Percentiles rank a stretch among this genome's conserved stretches.
Evolutionary conservation across 2,329 filamentous ascomycete genomes (phyloP).

Genomic region (Cryoendolithus antarcticus): DNA sequence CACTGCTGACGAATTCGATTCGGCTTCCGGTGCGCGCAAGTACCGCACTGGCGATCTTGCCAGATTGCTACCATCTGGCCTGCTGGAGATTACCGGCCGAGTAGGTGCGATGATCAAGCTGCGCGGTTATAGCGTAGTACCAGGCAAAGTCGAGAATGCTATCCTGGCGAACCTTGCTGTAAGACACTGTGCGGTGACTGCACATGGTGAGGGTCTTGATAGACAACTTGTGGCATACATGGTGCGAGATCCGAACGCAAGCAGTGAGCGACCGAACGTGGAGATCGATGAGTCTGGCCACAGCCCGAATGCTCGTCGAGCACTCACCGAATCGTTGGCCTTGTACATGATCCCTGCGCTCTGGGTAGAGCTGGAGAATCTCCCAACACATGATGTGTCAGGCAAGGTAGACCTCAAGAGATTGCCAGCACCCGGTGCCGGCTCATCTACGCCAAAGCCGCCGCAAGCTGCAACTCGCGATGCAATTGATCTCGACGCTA

Average conservation of each 20-base stretch:
- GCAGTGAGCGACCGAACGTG: conserved; percentile 46
- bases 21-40: conserved; percentile 47
- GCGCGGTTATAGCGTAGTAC: conserved; percentile 65
- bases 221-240: conserved; percentile 66
- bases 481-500: conserved; percentile 52
- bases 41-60: conserved; percentile 65
- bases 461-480: conserved; percentile 41
- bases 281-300: conserved; percentile 60
- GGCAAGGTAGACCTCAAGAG: conserved; percentile 65
- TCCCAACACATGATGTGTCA: conserved; percentile 67
- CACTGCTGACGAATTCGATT: conserved; percentile 50
- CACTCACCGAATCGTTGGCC: conserved; percentile 54
- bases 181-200: conserved; percentile 56
- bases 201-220: conserved; percentile 65
- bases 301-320: conserved; percentile 55
- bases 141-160: conserved; percentile 61
- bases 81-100: conserved; percentile 63
- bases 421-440: conserved; percentile 46
- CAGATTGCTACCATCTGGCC: conserved; percentile 51
- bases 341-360: conserved; percentile 74
- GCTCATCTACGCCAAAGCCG: conserved; percentile 33
- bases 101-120: conserved; percentile 73
- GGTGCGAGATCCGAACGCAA: conserved; percentile 51
- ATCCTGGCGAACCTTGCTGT: conserved; percentile 60
- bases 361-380: conserved; percentile 59